Evolutionary conservation across 495 filamentous ascomycete species (phyloP).

Genomic region (Penicillium roqueforti): DNA sequence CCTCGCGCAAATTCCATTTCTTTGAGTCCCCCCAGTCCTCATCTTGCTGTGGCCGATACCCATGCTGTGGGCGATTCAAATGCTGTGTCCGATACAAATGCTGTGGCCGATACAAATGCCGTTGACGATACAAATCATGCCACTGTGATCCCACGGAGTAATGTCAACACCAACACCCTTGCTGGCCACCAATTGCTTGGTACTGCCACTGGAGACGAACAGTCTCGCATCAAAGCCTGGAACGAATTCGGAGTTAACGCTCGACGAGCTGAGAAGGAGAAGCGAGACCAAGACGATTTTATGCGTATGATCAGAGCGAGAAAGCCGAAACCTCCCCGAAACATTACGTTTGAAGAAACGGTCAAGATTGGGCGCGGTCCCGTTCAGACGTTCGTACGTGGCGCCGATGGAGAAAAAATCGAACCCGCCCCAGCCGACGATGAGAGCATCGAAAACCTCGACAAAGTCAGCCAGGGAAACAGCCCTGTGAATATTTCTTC

Average conservation of each 20-base stretch:
- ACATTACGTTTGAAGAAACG: not conserved
- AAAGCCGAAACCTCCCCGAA: not conserved
- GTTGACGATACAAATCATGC: not conserved
- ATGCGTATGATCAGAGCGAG: not conserved
- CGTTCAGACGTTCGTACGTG: not conserved
- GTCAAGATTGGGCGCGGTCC: not conserved
- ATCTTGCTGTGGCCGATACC: too few relatives aligned
- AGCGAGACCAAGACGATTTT: not conserved
- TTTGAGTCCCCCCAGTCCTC: not conserved
- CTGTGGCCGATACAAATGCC: not conserved
- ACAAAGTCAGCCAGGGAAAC: not conserved
- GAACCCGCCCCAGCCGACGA: not conserved
- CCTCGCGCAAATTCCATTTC: not conserved
- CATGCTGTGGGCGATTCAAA: too few relatives aligned
- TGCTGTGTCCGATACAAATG: too few relatives aligned
- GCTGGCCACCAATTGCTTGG: not conserved
- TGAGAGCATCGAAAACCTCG: not conserved
- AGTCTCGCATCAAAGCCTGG: constrained; percentile 20
- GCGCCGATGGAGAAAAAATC: not conserved
- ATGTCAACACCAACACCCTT: not conserved
- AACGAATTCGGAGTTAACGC: not conserved
- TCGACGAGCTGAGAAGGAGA: not conserved
- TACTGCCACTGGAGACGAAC: not conserved
- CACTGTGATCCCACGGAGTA: not conserved
- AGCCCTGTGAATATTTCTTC: not conserved